Conservation (phyloP, 768 basidiomycete genomes). For the Suillus cothurnatus region DNA sequence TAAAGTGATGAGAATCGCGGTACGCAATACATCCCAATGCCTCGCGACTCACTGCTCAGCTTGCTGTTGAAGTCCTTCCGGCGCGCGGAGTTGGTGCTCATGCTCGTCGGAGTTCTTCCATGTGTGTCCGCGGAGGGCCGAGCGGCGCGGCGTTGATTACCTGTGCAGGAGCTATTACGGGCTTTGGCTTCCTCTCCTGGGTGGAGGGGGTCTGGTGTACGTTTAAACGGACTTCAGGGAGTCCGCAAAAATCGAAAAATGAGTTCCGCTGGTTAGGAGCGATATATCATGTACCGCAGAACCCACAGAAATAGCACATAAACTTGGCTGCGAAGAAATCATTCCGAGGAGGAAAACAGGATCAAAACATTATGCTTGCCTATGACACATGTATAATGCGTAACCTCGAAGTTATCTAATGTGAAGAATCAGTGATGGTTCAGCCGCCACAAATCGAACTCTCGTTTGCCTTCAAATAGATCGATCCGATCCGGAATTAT, state of each 20-base stretch:
- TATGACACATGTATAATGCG: conserved; percentile 8
- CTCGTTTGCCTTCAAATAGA: conserved; percentile 6
- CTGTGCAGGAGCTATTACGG: conserved; percentile 9
- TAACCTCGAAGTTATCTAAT: conserved; percentile 1
- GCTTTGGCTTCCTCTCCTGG: background rate
- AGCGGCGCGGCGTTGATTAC: conserved; percentile 32
- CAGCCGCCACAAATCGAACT: background rate
- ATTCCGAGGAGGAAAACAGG: background rate
- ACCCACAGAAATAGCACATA: conserved; percentile 46
- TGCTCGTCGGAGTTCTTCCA: conserved; percentile 41
- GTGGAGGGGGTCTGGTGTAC: conserved; percentile 44
- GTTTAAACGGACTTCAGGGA: conserved; percentile 46
- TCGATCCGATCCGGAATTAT: conserved; percentile 11
- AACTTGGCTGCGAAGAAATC: conserved; percentile 35
- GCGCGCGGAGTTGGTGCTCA: conserved; percentile 36
- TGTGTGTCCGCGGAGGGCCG: conserved; percentile 46
- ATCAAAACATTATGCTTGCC: background rate
- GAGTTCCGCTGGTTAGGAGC: conserved; percentile 18
- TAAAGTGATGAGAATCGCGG: background rate
- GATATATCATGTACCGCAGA: background rate
- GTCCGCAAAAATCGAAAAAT: conserved; percentile 50
- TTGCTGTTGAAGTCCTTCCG: conserved; percentile 46
- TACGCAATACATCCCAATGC: conserved; percentile 47
- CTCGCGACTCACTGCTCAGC: conserved; percentile 48
- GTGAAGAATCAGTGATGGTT: background rate